Percentiles rank a stretch among this genome's conserved stretches.
Evolutionary conservation across 23 red algal genomes (phyloP).

Genomic region (Pyropia haitanensis): DNA sequence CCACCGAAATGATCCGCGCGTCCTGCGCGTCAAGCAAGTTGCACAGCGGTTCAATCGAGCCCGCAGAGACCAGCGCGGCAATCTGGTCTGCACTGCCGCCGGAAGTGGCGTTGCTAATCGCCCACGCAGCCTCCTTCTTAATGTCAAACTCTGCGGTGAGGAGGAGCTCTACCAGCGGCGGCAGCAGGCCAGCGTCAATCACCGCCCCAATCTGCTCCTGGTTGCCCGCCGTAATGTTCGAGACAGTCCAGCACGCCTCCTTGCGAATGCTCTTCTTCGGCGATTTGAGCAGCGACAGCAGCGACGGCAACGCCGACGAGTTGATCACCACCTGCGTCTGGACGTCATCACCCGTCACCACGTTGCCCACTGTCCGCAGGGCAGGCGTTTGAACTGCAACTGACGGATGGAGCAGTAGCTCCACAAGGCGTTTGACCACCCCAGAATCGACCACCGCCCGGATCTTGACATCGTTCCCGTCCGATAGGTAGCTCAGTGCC

Average conservation of each 20-base stretch:
- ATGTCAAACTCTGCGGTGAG: slow-evolving; percentile 82
- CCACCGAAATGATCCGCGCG: slow-evolving; percentile 65
- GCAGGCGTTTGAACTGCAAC: slow-evolving; percentile 70
- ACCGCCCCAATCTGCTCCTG: slow-evolving; percentile 86
- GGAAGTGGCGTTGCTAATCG: slow-evolving; percentile 85
- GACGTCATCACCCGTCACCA: slow-evolving; percentile 88
- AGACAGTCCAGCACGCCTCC: slow-evolving; percentile 94
- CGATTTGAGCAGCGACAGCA: slow-evolving; percentile 72
- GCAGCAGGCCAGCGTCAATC: slow-evolving; percentile 78
- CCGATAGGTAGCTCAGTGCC: slow-evolving; percentile 87
- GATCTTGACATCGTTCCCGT: slow-evolving; percentile 71
- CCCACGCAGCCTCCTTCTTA: slow-evolving; percentile 91
- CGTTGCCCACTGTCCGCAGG: slow-evolving; percentile 83
- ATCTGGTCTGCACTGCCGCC: slow-evolving; percentile 75
- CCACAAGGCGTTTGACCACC: slow-evolving; percentile 78
- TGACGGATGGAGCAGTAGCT: slow-evolving; percentile 65
- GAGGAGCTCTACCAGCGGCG: slow-evolving; percentile 68
- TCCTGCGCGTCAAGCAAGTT: slow-evolving; percentile 87
- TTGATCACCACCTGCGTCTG: slow-evolving; percentile 96
- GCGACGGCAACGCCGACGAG: slow-evolving; percentile 54
- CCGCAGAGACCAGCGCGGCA: slow-evolving; percentile 56
- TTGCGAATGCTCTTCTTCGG: slow-evolving; percentile 87
- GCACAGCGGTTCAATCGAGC: slow-evolving; percentile 85
- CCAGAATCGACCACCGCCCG: slow-evolving; percentile 71
- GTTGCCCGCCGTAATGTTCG: slow-evolving; percentile 93